Conservation (phyloP, 129 eudicot species). For the Apium graveolens region DNA sequence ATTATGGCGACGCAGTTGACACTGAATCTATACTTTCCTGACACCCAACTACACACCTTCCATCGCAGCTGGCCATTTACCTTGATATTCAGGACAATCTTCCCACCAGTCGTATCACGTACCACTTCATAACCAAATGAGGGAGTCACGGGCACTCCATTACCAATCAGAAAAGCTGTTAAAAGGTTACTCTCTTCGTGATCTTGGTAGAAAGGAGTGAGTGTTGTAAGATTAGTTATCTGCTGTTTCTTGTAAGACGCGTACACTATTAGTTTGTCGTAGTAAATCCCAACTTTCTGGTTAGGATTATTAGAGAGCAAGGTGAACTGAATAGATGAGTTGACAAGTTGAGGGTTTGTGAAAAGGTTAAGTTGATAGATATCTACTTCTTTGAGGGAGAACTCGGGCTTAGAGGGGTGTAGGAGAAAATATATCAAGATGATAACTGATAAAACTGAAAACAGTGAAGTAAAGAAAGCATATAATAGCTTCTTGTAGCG, state of each 20-base stretch:
- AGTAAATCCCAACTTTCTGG: slow-evolving; percentile 67
- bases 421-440: slow-evolving; percentile 54
- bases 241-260: slow-evolving; percentile 71
- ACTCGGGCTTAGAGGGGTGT: slow-evolving; percentile 76
- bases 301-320: slow-evolving; percentile 59
- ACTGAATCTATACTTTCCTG: slow-evolving; percentile 54
- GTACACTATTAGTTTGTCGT: slow-evolving; percentile 46
- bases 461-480: slow-evolving; percentile 42
- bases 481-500: slow-evolving; percentile 57
- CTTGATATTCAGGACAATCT: slow-evolving; percentile 44
- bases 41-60: slow-evolving; percentile 77
- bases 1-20: slow-evolving; percentile 62
- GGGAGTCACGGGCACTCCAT: slow-evolving; percentile 49
- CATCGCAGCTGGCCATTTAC: slow-evolving; percentile 59
- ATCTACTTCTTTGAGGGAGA: slow-evolving; percentile 63
- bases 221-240: slow-evolving; percentile 46
- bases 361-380: slow-evolving; percentile 58
- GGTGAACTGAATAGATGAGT: slow-evolving; percentile 73
- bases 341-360: slow-evolving; percentile 56
- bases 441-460: slow-evolving; percentile 59
- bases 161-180: slow-evolving; percentile 46
- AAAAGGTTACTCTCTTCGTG: slow-evolving; percentile 47
- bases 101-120: slow-evolving; percentile 50
- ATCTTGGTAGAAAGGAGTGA: slow-evolving; percentile 66
- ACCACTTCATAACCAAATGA: slow-evolving; percentile 57